These are phyloP conservation scores for Borealophlyctis nickersoniae DNA, from an alignment of 192 early-diverging fungal species.

Conservation along the genomic window DNA sequence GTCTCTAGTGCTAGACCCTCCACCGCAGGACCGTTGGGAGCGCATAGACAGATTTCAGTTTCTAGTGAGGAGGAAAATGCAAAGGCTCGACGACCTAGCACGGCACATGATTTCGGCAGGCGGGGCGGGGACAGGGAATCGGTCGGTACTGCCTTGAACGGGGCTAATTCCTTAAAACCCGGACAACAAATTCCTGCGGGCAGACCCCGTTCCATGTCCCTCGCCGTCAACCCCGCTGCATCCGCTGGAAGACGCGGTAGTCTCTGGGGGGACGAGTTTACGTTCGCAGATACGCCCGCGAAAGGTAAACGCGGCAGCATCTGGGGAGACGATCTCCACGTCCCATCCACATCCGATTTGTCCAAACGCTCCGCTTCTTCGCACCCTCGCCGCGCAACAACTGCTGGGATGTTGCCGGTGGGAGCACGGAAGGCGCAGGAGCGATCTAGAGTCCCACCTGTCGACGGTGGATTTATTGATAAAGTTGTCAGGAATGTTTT, in stretches of 20 bases:
- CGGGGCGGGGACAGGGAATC: too few species aligned
- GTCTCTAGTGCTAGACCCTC: background rate
- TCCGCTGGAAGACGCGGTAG: too few species aligned
- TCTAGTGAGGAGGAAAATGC: background rate
- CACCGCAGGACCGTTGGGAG: background rate
- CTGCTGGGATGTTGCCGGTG: too few species aligned
- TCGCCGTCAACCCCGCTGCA: too few species aligned
- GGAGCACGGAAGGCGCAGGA: too few species aligned
- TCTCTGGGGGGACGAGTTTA: too few species aligned
- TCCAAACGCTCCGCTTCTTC: background rate
- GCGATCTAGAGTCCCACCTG: background rate
- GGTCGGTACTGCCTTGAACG: too few species aligned
- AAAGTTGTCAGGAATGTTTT: background rate
- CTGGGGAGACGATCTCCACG: background rate
- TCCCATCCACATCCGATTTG: background rate
- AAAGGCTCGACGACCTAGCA: background rate
- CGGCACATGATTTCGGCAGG: too few species aligned
- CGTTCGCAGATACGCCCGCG: background rate
- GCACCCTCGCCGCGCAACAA: too few species aligned
- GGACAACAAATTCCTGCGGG: too few species aligned
- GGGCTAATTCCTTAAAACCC: too few species aligned
- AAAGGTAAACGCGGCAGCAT: background rate
- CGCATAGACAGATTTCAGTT: background rate
- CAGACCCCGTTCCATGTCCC: too few species aligned
- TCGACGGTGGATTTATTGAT: background rate